Base-by-base conservation (phyloP, 371 early-diverging fungal genomes). In the Mortierella sp. region DNA sequence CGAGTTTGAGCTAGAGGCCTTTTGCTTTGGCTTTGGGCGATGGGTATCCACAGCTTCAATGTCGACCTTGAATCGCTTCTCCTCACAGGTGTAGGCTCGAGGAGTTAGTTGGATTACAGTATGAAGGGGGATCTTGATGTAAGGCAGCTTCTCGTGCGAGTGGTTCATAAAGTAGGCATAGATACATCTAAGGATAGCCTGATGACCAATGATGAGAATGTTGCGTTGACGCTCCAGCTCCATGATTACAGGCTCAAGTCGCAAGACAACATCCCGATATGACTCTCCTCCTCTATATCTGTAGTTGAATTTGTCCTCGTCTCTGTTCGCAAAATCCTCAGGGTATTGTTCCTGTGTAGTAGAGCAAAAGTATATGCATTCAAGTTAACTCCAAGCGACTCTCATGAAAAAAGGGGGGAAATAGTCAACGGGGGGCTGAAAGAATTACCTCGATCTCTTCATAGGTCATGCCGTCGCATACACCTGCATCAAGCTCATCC, bases 391-490 rank as follows among this genome's bases (percentile, higher is more conserved):
- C 57, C 7, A 57, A 21, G 29, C 21, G 15, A 28, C 57, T 23
- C 7, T 37, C 37, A 5, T 37, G 37, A 37, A 9, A 16, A 56
- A 21, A 50, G 51, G 45, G 52, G 51, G 5, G 9, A 50, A 48
- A 60, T 4, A 60, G 21, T 1, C 4, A 15, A n/a, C 43, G 45
- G 19, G 37, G 15, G 2, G 62, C 82, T n/a, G n/a, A n/a, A n/a
- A n/a, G n/a, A n/a, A n/a, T 79, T 80, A 88, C 91, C 76, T 91
- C 97, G 70, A 99, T 98, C 72, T 98, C 97, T 73, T 97, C 98
- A 83, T 99, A 99, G 11, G 99, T 98, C 86, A 98, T 86, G 25
- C 97, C 98, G 83, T 99, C 99, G 85, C 99, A 99, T 14, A 96
- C 92, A 18, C 99, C 99, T 9, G 97, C 94, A 75, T 98, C 94